These are phyloP conservation scores for Amaranthus tricolor DNA, from an alignment of 179 eudicot genomes.

Conservation along the genomic window DNA sequence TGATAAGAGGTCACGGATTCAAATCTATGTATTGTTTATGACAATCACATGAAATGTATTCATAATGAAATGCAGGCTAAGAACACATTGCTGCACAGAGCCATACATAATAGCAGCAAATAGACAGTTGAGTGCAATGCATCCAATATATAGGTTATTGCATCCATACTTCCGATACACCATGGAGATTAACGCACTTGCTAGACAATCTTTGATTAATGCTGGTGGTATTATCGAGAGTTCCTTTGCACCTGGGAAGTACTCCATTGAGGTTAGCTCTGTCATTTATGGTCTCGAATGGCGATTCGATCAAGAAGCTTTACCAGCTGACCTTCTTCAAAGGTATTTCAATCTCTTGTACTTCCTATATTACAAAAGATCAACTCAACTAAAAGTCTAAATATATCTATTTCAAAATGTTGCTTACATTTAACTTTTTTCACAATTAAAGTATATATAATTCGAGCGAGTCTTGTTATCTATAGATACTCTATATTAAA, in stretches of 20 bases:
- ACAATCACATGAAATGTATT: too few species aligned
- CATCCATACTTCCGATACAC: conserved; percentile 82
- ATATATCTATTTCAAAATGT: too few species aligned
- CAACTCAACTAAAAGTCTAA: too few species aligned
- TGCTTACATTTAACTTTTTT: too few species aligned
- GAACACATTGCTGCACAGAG: conserved; percentile 62
- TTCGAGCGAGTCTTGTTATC: too few species aligned
- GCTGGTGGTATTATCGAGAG: conserved; percentile 54
- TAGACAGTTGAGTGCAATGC: conserved; percentile 66
- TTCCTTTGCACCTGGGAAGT: conserved; percentile 46
- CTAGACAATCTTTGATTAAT: conserved; percentile 53
- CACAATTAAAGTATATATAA: too few species aligned
- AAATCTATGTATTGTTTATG: too few species aligned
- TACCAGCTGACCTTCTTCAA: conserved; percentile 54
- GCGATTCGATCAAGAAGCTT: conserved; percentile 56
- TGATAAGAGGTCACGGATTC: too few species aligned
- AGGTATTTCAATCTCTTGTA: conserved; percentile 31
- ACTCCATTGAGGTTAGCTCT: conserved; percentile 54
- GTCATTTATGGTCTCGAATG: conserved; percentile 49
- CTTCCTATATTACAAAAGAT: too few species aligned
- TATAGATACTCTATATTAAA: too few species aligned
- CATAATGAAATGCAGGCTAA: conserved; percentile 43
- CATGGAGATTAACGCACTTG: conserved; percentile 75
- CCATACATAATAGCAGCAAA: conserved; percentile 71
- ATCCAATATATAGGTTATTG: conserved; percentile 58